These are phyloP conservation scores for Parachlorella kessleri DNA, from an alignment of 139 green algal genomes.

Conservation along the genomic window DNA sequence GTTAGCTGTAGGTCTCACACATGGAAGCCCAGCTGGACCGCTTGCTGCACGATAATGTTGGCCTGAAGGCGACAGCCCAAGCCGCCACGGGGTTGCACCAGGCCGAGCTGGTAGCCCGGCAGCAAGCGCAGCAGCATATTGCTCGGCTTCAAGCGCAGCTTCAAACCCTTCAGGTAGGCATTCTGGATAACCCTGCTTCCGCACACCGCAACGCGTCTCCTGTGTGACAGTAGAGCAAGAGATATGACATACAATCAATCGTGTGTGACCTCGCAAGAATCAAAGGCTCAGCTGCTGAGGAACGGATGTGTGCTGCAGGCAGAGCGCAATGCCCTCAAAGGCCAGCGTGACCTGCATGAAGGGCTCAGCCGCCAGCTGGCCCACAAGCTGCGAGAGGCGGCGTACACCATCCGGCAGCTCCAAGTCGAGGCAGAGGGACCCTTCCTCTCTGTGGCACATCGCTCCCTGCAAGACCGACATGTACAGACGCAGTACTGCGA, in stretches of 20 bases:
- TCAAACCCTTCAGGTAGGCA: background rate
- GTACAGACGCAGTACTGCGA: slow-evolving; percentile 23
- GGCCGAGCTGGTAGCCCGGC: slow-evolving; percentile 4
- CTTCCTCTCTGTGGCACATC: background rate
- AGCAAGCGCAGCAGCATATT: slow-evolving; percentile 10
- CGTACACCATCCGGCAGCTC: background rate
- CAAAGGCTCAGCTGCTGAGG: no score
- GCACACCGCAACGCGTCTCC: background rate
- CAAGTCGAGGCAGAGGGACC: background rate
- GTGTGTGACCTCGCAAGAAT: background rate
- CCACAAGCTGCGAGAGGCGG: background rate
- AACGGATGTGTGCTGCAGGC: background rate
- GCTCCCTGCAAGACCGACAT: background rate
- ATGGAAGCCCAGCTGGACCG: slow-evolving; percentile 9
- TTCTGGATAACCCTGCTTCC: background rate
- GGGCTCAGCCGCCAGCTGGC: background rate
- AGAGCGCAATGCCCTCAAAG: slow-evolving; percentile 4
- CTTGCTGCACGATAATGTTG: background rate
- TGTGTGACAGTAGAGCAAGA: no score
- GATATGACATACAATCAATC: background rate
- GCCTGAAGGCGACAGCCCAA: background rate
- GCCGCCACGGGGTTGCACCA: slow-evolving; percentile 6
- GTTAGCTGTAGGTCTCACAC: slow-evolving; percentile 11
- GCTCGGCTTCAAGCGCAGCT: no score
- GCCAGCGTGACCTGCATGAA: background rate